Evolutionary conservation across 2,329 filamentous ascomycete genomes (phyloP).

Genomic region (Cytospora piceae): DNA sequence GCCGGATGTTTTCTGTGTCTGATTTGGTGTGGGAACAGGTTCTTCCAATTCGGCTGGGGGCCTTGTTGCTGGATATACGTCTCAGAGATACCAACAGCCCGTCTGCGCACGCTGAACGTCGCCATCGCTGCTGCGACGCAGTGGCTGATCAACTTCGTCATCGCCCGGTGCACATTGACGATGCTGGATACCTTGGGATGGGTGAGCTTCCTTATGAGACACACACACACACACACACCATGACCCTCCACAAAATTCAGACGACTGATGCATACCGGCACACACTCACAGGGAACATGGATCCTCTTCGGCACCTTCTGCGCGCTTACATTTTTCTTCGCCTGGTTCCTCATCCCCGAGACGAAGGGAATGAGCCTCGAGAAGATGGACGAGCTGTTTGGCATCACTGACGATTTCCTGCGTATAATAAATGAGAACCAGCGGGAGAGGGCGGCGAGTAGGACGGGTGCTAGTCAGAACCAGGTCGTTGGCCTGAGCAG

Average conservation of each 20-base stretch:
- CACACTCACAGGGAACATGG: conserved; percentile 57
- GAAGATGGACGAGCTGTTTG: conserved; percentile 69
- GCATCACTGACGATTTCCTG: conserved; percentile 52
- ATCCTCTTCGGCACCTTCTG: conserved; percentile 71
- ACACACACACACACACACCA: no score
- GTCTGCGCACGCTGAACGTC: conserved; percentile 62
- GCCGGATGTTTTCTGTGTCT: neutral
- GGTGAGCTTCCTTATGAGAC: conserved; percentile 36
- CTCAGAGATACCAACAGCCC: conserved; percentile 63
- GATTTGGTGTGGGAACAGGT: conserved; percentile 37
- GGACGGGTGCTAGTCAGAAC: neutral
- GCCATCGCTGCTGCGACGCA: conserved; percentile 64
- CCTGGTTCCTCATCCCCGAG: conserved; percentile 71
- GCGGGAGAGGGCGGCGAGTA: conserved; percentile 19
- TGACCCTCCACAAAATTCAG: no score
- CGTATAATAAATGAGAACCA: conserved; percentile 34
- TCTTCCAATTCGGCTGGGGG: conserved; percentile 66
- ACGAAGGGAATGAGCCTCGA: conserved; percentile 69
- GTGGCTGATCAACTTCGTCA: conserved; percentile 68
- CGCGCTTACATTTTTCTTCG: conserved; percentile 66
- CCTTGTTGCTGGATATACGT: conserved; percentile 67
- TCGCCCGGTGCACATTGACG: conserved; percentile 65
- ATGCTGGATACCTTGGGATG: conserved; percentile 64
- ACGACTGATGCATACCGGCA: conserved; percentile 4
- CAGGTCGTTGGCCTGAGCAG: neutral